These are phyloP conservation scores for Wickerhamomyces chambardii DNA, from an alignment of 805 yeast species.

Conservation along the genomic window DNA sequence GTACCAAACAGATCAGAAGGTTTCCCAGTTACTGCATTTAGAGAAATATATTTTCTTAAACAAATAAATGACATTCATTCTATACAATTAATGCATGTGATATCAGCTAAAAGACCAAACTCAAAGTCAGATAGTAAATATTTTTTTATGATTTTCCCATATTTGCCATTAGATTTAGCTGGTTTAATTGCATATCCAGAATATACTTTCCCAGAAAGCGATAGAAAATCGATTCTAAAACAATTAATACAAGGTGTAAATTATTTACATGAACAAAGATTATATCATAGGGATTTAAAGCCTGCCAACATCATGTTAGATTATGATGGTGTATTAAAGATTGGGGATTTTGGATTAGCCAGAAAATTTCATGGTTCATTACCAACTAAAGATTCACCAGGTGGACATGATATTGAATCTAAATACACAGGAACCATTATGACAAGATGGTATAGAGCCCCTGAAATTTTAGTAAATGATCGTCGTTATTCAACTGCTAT, in stretches of 20 bases:
- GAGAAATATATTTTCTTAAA: conserved; percentile 83
- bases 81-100: conserved; percentile 71
- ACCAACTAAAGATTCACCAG: conserved; percentile 38
- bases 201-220: conserved; percentile 48
- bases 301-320: conserved; percentile 91
- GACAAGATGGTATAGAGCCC: conserved; percentile 97
- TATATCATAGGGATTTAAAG: conserved; percentile 84
- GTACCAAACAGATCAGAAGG: conserved; percentile 39
- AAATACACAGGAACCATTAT: conserved; percentile 69
- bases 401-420: conserved; percentile 31
- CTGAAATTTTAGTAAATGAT: conserved; percentile 84
- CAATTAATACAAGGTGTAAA: conserved; percentile 78
- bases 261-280: conserved; percentile 58
- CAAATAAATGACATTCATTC: conserved; percentile 61
- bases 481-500: conserved; percentile 86
- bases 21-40: conserved; percentile 89
- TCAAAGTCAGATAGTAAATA: conserved; percentile 12
- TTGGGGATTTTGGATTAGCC: conserved; percentile 96
- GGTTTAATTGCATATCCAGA: conserved; percentile 81
- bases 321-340: conserved; percentile 65
- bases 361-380: conserved; percentile 55
- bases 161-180: conserved; percentile 86
- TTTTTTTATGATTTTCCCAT: conserved; percentile 86
- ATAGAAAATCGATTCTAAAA: conserved; percentile 72
- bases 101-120: conserved; percentile 36